A percentile compares a stretch with the other conserved stretches of the same genome.
Conservation (phyloP, 2,329 filamentous ascomycete species). For the Pezicula radicicola region DNA sequence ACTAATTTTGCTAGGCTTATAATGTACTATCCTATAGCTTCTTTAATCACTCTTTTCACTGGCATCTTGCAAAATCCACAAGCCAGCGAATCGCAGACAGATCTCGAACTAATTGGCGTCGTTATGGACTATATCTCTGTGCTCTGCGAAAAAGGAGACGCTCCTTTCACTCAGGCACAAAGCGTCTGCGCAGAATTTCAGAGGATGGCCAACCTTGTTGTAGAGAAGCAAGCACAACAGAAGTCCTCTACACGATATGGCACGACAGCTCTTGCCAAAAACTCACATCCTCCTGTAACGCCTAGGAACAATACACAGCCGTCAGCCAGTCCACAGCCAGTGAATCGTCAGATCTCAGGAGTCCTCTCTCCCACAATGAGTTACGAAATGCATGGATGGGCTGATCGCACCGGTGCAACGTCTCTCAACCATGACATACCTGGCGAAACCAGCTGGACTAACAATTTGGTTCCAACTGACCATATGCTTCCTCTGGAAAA, state of each 20-base stretch:
- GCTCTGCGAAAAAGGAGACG: conserved; percentile 68
- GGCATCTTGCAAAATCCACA: conserved; percentile 95
- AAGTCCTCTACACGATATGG: conserved; percentile 68
- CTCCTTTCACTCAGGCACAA: conserved; percentile 90
- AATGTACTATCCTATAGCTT: conserved; percentile 93
- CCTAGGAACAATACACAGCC: conserved; percentile 11
- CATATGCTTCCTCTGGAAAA: background rate
- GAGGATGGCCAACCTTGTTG: conserved; percentile 83
- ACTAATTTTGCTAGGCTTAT: conserved; percentile 63
- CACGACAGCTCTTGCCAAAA: conserved; percentile 66
- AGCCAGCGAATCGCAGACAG: conserved; percentile 81
- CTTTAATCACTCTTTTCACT: conserved; percentile 90
- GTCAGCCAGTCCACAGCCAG: background rate
- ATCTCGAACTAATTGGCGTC: conserved; percentile 88
- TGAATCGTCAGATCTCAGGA: no score
- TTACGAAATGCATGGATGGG: no score
- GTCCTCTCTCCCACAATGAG: no score
- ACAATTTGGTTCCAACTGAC: no score
- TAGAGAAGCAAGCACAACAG: conserved; percentile 80
- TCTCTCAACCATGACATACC: no score
- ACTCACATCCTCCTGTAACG: conserved; percentile 14
- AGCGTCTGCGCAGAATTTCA: conserved; percentile 95
- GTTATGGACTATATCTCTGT: conserved; percentile 91
- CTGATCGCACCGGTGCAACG: no score
- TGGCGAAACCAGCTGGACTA: no score